A percentile compares a stretch with the other conserved stretches of the same genome.
phyloP scores from a whole-genome alignment of 1,284 basidiomycete species.

The Sphagnurus paluster region DNA sequence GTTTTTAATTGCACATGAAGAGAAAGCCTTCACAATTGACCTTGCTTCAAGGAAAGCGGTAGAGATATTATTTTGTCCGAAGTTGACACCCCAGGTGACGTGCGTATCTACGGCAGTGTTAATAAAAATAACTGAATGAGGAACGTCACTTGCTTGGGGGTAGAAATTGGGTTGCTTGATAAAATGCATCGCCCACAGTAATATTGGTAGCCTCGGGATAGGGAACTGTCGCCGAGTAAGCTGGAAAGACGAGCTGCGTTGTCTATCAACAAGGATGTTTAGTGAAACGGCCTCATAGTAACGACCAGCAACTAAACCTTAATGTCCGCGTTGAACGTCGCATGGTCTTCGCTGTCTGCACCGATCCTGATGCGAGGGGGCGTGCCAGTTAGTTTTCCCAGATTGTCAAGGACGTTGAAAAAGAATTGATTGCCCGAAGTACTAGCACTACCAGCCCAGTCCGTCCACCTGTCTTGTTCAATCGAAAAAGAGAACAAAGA shows the following conservation, averaged over 20 bases:
- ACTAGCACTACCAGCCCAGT: constrained; percentile 56
- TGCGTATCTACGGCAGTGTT: constrained; percentile 42
- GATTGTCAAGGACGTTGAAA: constrained; percentile 55
- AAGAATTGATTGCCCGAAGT: constrained; percentile 52
- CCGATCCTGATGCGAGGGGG: constrained; percentile 62
- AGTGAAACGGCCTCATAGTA: background rate
- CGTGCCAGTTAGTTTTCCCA: constrained; percentile 48
- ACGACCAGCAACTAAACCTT: constrained; percentile 30
- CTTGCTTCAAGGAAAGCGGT: constrained; percentile 57
- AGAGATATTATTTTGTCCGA: constrained; percentile 58
- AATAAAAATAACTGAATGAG: background rate
- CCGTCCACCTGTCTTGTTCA: constrained; percentile 67
- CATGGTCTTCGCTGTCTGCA: constrained; percentile 64
- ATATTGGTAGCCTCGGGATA: constrained; percentile 64
- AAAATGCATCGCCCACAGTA: constrained; percentile 60
- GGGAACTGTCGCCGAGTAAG: constrained; percentile 46
- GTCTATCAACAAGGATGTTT: constrained; percentile 28
- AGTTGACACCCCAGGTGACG: constrained; percentile 69
- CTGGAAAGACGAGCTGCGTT: constrained; percentile 48
- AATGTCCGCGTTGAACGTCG: constrained; percentile 47
- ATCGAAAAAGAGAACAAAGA: constrained; percentile 63
- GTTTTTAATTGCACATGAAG: constrained; percentile 38
- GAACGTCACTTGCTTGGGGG: constrained; percentile 38
- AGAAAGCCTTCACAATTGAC: constrained; percentile 58
- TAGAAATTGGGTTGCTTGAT: constrained; percentile 54